A percentile compares a stretch with the other conserved stretches of the same genome.
Evolutionary conservation across 78 protist genomes (phyloP).

Genomic region (Chrysochromulina tobinii): DNA sequence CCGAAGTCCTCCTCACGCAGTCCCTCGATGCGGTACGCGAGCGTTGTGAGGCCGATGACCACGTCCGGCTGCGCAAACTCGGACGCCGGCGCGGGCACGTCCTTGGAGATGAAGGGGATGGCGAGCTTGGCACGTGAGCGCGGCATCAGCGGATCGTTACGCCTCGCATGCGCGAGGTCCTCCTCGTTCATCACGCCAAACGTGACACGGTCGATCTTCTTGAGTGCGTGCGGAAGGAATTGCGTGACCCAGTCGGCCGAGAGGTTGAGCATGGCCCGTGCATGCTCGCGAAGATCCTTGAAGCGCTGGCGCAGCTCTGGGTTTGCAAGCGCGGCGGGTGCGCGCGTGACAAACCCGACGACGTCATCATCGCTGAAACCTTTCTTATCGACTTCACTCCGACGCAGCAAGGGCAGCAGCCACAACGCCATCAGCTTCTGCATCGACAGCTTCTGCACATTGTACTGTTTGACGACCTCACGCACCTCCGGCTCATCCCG

Average conservation of each 20-base stretch:
- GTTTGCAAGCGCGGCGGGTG: no score
- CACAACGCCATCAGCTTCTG: neutral
- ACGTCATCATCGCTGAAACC: no score
- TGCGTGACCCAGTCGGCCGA: constrained; percentile 33
- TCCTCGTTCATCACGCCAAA: constrained; percentile 49
- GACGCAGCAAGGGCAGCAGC: neutral
- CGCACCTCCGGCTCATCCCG: neutral
- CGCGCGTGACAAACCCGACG: no score
- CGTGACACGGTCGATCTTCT: constrained; percentile 61
- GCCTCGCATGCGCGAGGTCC: constrained; percentile 42
- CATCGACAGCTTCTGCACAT: neutral
- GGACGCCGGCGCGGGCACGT: constrained; percentile 28
- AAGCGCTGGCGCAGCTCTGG: neutral
- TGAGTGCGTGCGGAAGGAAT: constrained; percentile 53
- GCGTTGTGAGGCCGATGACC: constrained; percentile 39
- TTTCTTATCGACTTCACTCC: no score
- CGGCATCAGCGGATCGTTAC: constrained; percentile 32
- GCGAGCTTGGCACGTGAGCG: constrained; percentile 44
- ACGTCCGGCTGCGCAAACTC: constrained; percentile 51
- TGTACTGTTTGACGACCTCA: neutral
- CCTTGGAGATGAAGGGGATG: constrained; percentile 57
- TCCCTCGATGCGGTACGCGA: neutral
- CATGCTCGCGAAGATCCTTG: neutral
- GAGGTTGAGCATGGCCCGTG: constrained; percentile 41
- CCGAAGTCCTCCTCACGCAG: neutral